Percentiles rank a stretch among this genome's conserved stretches.
Evolutionary conservation across 2,329 filamentous ascomycete species (phyloP).

Genomic region (Emmonsiellopsis sp.): DNA sequence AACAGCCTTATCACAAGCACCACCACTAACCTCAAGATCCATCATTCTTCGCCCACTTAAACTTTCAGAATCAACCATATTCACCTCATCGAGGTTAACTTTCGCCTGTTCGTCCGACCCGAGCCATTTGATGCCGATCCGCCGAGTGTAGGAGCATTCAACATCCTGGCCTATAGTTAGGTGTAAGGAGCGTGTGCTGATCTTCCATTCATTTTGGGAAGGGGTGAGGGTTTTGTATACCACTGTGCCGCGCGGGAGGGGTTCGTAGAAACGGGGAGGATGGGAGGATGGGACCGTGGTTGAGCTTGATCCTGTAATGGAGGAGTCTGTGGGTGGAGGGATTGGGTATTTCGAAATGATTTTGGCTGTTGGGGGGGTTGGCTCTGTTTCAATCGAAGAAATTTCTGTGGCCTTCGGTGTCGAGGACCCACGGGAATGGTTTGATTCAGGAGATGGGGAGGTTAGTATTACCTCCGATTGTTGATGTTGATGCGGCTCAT

Average conservation of each 20-base stretch:
- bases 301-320: no score
- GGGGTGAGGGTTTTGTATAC: neutral
- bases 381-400: no score
- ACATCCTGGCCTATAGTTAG: neutral
- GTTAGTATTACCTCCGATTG: no score
- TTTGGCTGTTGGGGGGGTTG: no score
- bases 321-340: no score
- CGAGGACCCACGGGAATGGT: no score
- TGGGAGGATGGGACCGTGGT: no score
- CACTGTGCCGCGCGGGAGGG: neutral
- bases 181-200: neutral
- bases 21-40: neutral
- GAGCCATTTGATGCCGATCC: neutral
- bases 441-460: no score
- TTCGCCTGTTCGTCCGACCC: neutral
- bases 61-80: neutral
- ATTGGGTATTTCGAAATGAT: no score
- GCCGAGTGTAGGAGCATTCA: neutral
- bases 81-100: neutral
- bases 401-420: no score
- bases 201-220: neutral
- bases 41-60: neutral
- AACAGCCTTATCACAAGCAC: neutral
- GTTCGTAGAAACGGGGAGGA: neutral
- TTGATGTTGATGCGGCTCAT: neutral